phyloP scores from a whole-genome alignment of 768 basidiomycete genomes.

The Dacryopinax spathularia region DNA sequence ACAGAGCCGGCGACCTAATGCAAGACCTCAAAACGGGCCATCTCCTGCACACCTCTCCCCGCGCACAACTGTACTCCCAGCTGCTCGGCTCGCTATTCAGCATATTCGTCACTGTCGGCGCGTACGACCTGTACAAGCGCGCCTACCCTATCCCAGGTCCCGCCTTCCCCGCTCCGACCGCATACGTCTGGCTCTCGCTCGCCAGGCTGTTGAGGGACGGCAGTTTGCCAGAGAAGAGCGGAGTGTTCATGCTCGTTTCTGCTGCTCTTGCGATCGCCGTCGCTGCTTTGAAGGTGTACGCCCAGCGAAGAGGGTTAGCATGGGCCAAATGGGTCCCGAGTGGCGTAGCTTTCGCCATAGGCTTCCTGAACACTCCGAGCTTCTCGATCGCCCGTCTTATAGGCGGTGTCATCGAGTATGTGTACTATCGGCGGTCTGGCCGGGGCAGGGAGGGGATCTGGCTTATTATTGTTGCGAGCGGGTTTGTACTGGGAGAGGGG shows the following conservation, averaged over 20 bases:
- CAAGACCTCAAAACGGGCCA: slow-evolving; percentile 97
- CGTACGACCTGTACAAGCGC: slow-evolving; percentile 71
- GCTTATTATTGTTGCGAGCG: slow-evolving; percentile 78
- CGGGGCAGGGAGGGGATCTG: slow-evolving; percentile 38
- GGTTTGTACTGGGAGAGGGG: slow-evolving; percentile 92
- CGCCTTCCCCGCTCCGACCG: slow-evolving; percentile 90
- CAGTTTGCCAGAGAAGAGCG: slow-evolving; percentile 59
- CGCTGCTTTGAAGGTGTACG: slow-evolving; percentile 52
- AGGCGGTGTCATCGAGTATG: slow-evolving; percentile 69
- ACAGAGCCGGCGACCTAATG: slow-evolving; percentile 91
- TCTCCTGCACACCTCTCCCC: slow-evolving; percentile 76
- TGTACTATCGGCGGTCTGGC: slow-evolving; percentile 36
- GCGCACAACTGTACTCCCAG: slow-evolving; percentile 89
- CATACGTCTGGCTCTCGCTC: slow-evolving; percentile 80
- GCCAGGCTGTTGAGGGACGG: slow-evolving; percentile 68
- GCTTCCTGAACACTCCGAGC: slow-evolving; percentile 88
- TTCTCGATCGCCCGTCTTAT: slow-evolving; percentile 85
- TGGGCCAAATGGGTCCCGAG: slow-evolving; percentile 76
- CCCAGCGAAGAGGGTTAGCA: slow-evolving; percentile 33
- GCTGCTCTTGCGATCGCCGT: slow-evolving; percentile 54
- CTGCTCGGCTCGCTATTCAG: slow-evolving; percentile 79
- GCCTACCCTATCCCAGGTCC: slow-evolving; percentile 85
- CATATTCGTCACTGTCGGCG: slow-evolving; percentile 76
- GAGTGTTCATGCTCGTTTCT: slow-evolving; percentile 65
- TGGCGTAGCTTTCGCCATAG: slow-evolving; percentile 88